Conservation (phyloP, 768 basidiomycete genomes). For the Panaeolus papilionaceus region DNA sequence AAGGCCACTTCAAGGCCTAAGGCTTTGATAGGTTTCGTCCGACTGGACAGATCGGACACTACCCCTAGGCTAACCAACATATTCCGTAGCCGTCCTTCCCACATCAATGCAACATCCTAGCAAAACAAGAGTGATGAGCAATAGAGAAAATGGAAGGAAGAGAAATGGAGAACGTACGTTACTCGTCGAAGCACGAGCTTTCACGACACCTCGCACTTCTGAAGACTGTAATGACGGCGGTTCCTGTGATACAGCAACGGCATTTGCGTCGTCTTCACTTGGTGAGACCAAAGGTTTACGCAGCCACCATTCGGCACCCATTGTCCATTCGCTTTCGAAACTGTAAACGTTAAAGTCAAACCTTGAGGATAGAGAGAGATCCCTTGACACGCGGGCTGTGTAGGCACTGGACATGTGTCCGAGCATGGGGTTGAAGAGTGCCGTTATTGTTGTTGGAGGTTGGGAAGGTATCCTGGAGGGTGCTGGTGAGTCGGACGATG, state of each 20-base stretch:
- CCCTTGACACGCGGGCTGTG: constrained; percentile 83
- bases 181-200: constrained; percentile 88
- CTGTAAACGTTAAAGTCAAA: constrained; percentile 98
- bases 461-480: constrained; percentile 56
- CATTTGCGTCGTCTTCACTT: constrained; percentile 23
- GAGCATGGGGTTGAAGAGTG: constrained; percentile 95
- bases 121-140: not conserved
- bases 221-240: constrained; percentile 26
- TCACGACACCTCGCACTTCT: constrained; percentile 82
- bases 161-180: constrained; percentile 59
- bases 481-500: constrained; percentile 43
- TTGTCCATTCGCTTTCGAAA: constrained; percentile 95
- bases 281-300: constrained; percentile 55
- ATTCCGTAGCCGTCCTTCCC: constrained; percentile 92
- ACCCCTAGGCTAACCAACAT: constrained; percentile 91
- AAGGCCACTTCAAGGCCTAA: constrained; percentile 94
- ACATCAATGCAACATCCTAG: constrained; percentile 89
- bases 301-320: constrained; percentile 98
- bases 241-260: constrained; percentile 18
- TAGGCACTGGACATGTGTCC: constrained; percentile 94
- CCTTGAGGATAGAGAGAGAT: constrained; percentile 85
- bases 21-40: constrained; percentile 86
- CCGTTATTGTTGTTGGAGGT: constrained; percentile 94
- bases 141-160: not conserved
- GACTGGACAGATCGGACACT: constrained; percentile 86